Base-by-base conservation (phyloP, 345 rosid genomes). In the Passiflora organensis region DNA sequence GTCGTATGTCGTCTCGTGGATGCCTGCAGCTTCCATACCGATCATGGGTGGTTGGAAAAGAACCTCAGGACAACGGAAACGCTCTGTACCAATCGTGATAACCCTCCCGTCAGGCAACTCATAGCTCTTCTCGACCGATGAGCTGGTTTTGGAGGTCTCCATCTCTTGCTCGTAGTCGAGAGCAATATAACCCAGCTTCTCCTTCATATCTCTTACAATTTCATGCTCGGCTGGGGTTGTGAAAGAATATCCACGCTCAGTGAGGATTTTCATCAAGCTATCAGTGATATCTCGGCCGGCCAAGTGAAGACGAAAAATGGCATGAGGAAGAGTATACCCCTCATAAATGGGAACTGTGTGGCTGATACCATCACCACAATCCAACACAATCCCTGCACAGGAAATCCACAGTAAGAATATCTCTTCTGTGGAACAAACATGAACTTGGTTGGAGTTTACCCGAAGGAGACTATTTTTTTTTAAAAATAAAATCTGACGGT, bases 151-250 rank as follows among this genome's bases (percentile, higher is more conserved):
- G 63, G 84, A 39, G 38, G 86, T 76, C 52, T 80, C 86, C 12
- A 83, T 79, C 73, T 83, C 86, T 62, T 83, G 86, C 62, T 83
- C 89, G n/a, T 51, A 83, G 71, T 83, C 89, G 32, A 83, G 80
- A 48, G 86, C 86, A 38, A 83, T 83, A 65, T 76, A 83, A 41
- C 82, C 70, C 55, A 83, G 65, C 59, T 83, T 83, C 74, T 83
- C 89, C 63, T 83, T 83, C 83, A 80, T 70, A 62, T 82, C 88
- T 52, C 88, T 69, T 32, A 82, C 85, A 36, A 80, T 80, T 38
- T 82, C 88, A 66, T 86, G 83, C 68, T 83, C 89, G 53, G 89
- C 86, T 41, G 89, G 64, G 58, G 89, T 83, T 55, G 89, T 83
- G 67, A 83, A 83, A 4, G 89, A 83, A 66, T 83, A 83, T 20